Percentiles rank a stretch among this genome's conserved stretches.
Conservation (phyloP, 1,284 basidiomycete species). For the Cryptococcus sp. region DNA sequence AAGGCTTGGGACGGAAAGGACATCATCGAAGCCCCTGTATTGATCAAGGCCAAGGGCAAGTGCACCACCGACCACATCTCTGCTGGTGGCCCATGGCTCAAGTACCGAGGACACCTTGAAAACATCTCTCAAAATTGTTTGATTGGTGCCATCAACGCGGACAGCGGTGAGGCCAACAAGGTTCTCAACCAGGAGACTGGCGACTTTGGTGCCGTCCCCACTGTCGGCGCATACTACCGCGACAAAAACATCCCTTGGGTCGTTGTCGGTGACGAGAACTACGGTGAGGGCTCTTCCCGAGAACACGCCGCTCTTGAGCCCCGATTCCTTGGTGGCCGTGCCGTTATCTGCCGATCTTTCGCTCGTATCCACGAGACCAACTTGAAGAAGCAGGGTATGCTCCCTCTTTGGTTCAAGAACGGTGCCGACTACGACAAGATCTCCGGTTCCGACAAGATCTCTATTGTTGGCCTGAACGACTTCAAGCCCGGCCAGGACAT, state of each 20-base stretch:
- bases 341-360: constrained; percentile 92
- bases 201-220: constrained; percentile 81
- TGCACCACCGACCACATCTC: constrained; percentile 70
- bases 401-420: constrained; percentile 84
- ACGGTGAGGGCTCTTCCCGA: constrained; percentile 96
- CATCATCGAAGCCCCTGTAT: constrained; percentile 81
- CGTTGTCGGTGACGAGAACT: constrained; percentile 89
- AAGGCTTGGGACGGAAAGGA: constrained; percentile 90
- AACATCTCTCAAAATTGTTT: constrained; percentile 99
- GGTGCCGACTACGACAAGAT: constrained; percentile 89
- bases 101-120: constrained; percentile 97
- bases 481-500: constrained; percentile 88
- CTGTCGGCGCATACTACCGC: constrained; percentile 83
- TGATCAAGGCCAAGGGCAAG: constrained; percentile 99
- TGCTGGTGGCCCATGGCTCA: constrained; percentile 93
- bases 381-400: constrained; percentile 85
- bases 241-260: constrained; percentile 92
- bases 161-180: constrained; percentile 95
- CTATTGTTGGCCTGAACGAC: constrained; percentile 76
- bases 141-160: constrained; percentile 94
- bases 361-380: constrained; percentile 97
- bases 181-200: constrained; percentile 89
- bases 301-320: constrained; percentile 98
- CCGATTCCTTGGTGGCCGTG: constrained; percentile 91
- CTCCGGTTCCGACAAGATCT: constrained; percentile 76